A percentile compares a stretch with the other conserved stretches of the same genome.
These are phyloP conservation scores for Cymbopogon citratus DNA, from an alignment of 176 grass and related monocot species.

Conservation along the genomic window DNA sequence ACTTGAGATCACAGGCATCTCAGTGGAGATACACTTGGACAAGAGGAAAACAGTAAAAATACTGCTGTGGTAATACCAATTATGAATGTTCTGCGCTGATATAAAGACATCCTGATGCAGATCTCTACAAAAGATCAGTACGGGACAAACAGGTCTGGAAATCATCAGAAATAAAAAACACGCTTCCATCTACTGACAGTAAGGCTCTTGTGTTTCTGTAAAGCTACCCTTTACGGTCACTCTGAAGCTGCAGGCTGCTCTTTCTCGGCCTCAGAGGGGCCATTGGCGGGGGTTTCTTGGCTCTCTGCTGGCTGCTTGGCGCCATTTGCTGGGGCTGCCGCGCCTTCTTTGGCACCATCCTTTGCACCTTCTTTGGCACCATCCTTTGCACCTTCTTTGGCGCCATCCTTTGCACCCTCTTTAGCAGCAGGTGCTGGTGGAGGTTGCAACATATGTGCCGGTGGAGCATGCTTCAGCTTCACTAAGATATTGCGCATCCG, in stretches of 20 bases:
- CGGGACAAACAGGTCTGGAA: constrained; percentile 18
- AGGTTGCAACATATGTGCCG: constrained; percentile 71
- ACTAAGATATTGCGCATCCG: constrained; percentile 82
- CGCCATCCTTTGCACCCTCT: constrained; percentile 35
- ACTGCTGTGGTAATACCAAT: constrained; percentile 31
- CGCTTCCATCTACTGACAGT: constrained; percentile 22
- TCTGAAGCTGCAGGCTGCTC: constrained; percentile 33
- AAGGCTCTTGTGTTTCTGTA: constrained; percentile 32
- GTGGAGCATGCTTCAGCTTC: constrained; percentile 80
- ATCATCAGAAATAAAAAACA: constrained; percentile 34
- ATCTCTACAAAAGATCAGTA: constrained; percentile 44
- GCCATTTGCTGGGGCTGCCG: constrained; percentile 25
- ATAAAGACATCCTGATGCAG: constrained; percentile 8
- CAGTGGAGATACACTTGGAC: neutral
- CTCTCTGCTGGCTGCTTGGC: constrained; percentile 32
- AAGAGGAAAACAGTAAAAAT: constrained; percentile 9
- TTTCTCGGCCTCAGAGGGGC: constrained; percentile 1
- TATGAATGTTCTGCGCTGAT: constrained; percentile 35
- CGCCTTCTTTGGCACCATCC: constrained; percentile 18
- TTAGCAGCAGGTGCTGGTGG: constrained; percentile 38
- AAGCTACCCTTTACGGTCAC: constrained; percentile 27
- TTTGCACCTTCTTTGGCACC: constrained; percentile 19
- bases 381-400: constrained; percentile 28
- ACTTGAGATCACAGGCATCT: constrained; percentile 4
- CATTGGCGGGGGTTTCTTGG: constrained; percentile 31